Evolutionary conservation across 2,329 filamentous ascomycete species (phyloP), one percentile per base, ranked within the genome.

Genomic region (Fusarium fujikuroi): DNA sequence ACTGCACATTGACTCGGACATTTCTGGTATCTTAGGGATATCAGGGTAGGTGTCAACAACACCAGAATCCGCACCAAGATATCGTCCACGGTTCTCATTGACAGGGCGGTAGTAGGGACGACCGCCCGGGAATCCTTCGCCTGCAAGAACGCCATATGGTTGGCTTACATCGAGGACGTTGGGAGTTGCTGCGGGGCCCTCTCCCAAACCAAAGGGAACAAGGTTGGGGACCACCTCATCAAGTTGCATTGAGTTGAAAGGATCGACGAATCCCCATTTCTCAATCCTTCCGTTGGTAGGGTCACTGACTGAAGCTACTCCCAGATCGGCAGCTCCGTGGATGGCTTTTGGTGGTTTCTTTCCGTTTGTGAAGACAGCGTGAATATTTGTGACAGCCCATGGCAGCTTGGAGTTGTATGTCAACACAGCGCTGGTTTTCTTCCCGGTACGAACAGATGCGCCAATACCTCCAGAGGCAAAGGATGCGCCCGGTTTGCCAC

Each of bases 151-250:
- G 14, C 95, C 95, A 79, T 93, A 95, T 14, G 90, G 89, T 76
- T 95, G 93, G 78, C 95, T 97, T 40, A 97, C 89, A 79, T 97
- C 95, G 92, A 98, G 95, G 40, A 93, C 89, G 77, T 98, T 98
- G 3, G 93, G 93, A 30, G 91, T 85, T 21, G 92, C 94, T 15
- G 94, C 91, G 58, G 94, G 91, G 9, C 94, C 95, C 37, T 93
- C 86, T 8, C 93, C 94, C 56, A 95, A 81, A 7, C 95, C 95
- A 82, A 92, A 97, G 39, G 92, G 91, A 23, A 90, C 85, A 66
- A 95, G 87, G 11, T 92, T 91, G 7, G 93, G 91, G 75, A 92
- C 92, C 39, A 92, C 86, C 73, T 97, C 94, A 8, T 92, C 88
- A 72, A 97, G 92, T 78, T 97, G 94, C 42, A 91, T 86, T 72